Evolutionary conservation across 495 filamentous ascomycete species (phyloP), one percentile per base, ranked within the genome.

Genomic region (Penicillium ucsense): DNA sequence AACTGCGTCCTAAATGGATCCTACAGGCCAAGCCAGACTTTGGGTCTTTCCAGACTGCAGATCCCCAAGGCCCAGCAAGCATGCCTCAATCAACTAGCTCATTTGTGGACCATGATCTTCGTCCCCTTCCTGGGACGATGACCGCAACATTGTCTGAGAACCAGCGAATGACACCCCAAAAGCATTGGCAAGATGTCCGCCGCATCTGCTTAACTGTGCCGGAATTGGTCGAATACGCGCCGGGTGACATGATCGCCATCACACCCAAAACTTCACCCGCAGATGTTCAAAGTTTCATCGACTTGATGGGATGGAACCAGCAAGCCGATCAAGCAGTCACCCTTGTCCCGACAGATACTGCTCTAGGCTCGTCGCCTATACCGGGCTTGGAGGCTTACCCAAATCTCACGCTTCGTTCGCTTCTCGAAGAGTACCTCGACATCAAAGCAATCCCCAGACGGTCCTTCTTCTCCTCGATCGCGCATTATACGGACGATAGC

Each of bases 111-210:
- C 46, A 64, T 37, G 71, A 74, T 49, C 39, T 55, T 32, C 63
- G 71, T 35, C 79, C 81, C 0, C 72, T 88, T 28, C 77, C 78
- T 1, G 64, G 67, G 27, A 64, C 72, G 3, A 56, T 73, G 29
- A 56, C 59, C 3, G 66, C 66, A 29, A 72, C 61, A 1, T 51
- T 78, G 5, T 56, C 59, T 0, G 47, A 68, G 27, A 94, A 95
- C 58, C 62, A 64, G n/a, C 78, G 90, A 31, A 57, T 94, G 1
- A 97, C 92, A 0, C 79, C 89, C 3, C 38, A 53, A 5, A 68
- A 62, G 5, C 92, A 99, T 63, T 96, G 88, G 84, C 92, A 99
- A 63, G 94, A 97, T 71, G 92, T 97, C 31, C 83, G 92, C 3
- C 78, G 82, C 43, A 65, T 96, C n/a, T 63, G 60, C 2, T 69